Evolutionary conservation across 2,329 filamentous ascomycete genomes (phyloP).

Genomic region (Curvularia verruculosa): DNA sequence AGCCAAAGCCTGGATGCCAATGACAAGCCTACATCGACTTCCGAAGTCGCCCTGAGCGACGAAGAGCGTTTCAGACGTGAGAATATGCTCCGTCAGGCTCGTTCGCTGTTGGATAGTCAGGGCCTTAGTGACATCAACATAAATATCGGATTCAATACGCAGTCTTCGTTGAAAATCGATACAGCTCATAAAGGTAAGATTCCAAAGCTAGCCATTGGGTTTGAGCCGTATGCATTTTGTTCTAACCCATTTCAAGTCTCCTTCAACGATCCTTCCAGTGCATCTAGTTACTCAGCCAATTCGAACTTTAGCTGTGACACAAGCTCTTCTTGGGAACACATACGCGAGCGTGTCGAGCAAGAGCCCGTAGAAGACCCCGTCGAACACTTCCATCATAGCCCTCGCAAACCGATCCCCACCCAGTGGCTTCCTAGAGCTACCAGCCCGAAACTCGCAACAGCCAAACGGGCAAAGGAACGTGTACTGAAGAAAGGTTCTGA

Average conservation of each 20-base stretch:
- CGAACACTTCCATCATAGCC: constrained; percentile 15
- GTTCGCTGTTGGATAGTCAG: constrained; percentile 20
- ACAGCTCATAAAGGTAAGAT: constrained; percentile 38
- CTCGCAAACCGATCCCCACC: constrained; percentile 37
- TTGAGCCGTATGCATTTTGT: constrained; percentile 23
- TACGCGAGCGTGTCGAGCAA: constrained; percentile 5
- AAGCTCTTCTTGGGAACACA: constrained; percentile 13
- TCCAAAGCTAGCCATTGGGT: constrained; percentile 28
- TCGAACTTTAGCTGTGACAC: constrained; percentile 8
- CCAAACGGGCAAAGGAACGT: constrained; percentile 31
- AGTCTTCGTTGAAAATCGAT: constrained; percentile 30
- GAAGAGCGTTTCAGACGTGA: not conserved
- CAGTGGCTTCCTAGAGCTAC: constrained; percentile 28
- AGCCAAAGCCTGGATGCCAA: constrained; percentile 2
- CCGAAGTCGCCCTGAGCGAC: constrained; percentile 29
- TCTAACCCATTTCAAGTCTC: constrained; percentile 25
- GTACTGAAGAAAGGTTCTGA: constrained; percentile 24
- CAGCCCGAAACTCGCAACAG: constrained; percentile 29
- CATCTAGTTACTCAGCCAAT: constrained; percentile 6
- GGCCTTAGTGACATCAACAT: constrained; percentile 30
- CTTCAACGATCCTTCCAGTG: constrained; percentile 4
- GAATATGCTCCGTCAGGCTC: constrained; percentile 6
- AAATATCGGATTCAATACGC: constrained; percentile 27
- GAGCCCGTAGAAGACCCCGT: not conserved
- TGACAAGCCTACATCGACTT: constrained; percentile 23